Conservation (phyloP, 2,329 filamentous ascomycete species). For the Clonostachys byssicola region DNA sequence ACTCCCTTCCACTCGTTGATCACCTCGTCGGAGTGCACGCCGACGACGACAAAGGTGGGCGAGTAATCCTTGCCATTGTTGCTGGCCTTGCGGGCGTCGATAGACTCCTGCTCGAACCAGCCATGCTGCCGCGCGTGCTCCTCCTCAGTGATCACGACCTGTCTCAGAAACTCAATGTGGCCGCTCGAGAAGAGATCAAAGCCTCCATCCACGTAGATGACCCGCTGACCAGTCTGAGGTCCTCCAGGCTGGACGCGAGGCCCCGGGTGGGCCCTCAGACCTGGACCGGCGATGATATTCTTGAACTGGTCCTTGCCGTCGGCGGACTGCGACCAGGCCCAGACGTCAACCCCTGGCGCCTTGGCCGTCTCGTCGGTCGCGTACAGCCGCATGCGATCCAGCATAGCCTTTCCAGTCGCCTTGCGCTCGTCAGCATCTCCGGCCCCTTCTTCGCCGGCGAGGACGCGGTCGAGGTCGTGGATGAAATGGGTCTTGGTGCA, state of each 20-base stretch:
- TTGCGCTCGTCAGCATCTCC: slow-evolving; percentile 65
- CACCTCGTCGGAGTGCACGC: slow-evolving; percentile 89
- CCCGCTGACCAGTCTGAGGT: slow-evolving; percentile 71
- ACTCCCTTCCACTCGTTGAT: slow-evolving; percentile 97
- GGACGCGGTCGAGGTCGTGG: slow-evolving; percentile 64
- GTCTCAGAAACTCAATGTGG: slow-evolving; percentile 89
- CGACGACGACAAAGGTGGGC: slow-evolving; percentile 84
- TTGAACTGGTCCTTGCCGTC: slow-evolving; percentile 59
- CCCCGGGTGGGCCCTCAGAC: slow-evolving; percentile 45
- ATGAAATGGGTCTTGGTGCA: slow-evolving; percentile 96
- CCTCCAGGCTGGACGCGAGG: neutral
- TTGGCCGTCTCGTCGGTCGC: slow-evolving; percentile 82
- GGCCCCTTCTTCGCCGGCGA: slow-evolving; percentile 69
- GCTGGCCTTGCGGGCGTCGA: slow-evolving; percentile 52
- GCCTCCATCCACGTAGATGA: slow-evolving; percentile 94
- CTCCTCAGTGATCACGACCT: slow-evolving; percentile 72
- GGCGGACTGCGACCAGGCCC: slow-evolving; percentile 64
- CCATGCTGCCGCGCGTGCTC: slow-evolving; percentile 61
- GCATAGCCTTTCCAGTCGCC: slow-evolving; percentile 62
- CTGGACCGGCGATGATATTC: slow-evolving; percentile 66
- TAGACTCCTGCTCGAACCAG: slow-evolving; percentile 69
- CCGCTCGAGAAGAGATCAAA: slow-evolving; percentile 97
- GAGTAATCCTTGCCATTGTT: slow-evolving; percentile 64
- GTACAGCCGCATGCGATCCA: slow-evolving; percentile 76
- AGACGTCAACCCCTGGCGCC: slow-evolving; percentile 76